Evolutionary conservation across 2,329 filamentous ascomycete genomes (phyloP).

Genomic region (Penicillium frequentans): DNA sequence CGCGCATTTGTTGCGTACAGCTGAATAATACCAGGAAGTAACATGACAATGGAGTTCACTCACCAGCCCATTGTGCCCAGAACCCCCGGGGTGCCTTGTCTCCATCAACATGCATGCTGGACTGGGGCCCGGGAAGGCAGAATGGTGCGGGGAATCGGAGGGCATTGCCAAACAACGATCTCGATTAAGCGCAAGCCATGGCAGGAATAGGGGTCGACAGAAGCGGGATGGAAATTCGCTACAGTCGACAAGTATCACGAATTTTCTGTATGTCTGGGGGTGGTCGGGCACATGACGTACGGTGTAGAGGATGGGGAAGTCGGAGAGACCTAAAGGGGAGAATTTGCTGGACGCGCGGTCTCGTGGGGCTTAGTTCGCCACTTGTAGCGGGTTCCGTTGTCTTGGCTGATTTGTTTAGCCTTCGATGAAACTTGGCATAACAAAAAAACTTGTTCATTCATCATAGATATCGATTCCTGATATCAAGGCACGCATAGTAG

Average conservation of each 20-base stretch:
- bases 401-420: background rate
- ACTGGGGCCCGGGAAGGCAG: conserved; percentile 10
- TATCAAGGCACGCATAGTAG: background rate
- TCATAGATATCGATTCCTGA: background rate
- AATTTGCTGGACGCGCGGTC: conserved; percentile 12
- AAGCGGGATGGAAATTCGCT: background rate
- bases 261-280: background rate
- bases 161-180: conserved; percentile 16
- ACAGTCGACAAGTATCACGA: conserved; percentile 3
- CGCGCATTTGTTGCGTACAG: background rate
- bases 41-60: conserved; percentile 1
- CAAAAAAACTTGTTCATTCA: background rate
- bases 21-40: background rate
- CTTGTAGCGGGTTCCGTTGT: background rate
- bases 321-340: background rate
- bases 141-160: conserved; percentile 4
- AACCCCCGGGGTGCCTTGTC: conserved; percentile 11
- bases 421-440: background rate
- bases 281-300: conserved; percentile 1
- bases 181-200: background rate
- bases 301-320: background rate
- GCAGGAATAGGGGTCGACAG: background rate
- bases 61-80: conserved; percentile 18
- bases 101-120: conserved; percentile 23
- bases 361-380: conserved; percentile 4